Evolutionary conservation across 2,329 filamentous ascomycete genomes (phyloP).

Genomic region (Lecanicillium sp.): DNA sequence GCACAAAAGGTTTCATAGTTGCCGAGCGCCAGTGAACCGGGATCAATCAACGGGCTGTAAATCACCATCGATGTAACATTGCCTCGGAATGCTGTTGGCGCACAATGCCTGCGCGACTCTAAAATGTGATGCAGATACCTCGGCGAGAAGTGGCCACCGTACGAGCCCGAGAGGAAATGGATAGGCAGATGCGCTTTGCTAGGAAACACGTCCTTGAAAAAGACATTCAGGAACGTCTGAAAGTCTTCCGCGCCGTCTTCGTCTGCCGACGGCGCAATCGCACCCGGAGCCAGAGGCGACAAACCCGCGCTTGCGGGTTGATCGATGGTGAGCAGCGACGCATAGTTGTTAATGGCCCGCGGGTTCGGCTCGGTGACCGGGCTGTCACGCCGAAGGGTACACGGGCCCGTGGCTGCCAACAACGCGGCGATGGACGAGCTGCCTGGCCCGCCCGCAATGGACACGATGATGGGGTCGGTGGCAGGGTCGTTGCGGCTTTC

Average conservation of each 20-base stretch:
- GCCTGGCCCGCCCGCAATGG: constrained; percentile 53
- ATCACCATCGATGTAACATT: constrained; percentile 56
- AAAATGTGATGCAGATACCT: constrained; percentile 12
- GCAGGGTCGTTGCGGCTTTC: constrained; percentile 18
- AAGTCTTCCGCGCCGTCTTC: constrained; percentile 32
- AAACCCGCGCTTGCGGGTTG: constrained; percentile 52
- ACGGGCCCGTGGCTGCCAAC: constrained; percentile 46
- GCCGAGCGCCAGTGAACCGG: constrained; percentile 5
- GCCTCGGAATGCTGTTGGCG: constrained; percentile 22
- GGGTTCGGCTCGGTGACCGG: constrained; percentile 43
- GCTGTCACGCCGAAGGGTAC: constrained; percentile 41
- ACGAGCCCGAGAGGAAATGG: constrained; percentile 34
- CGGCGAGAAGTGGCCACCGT: constrained; percentile 23
- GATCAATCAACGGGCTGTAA: constrained; percentile 10
- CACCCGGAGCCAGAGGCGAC: constrained; percentile 26
- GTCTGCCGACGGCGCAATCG: constrained; percentile 29
- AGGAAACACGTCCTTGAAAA: constrained; percentile 33
- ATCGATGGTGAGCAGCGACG: constrained; percentile 32
- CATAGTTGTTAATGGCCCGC: constrained; percentile 49
- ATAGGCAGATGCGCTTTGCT: constrained; percentile 26
- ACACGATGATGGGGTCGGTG: constrained; percentile 39
- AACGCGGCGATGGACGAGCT: constrained; percentile 43
- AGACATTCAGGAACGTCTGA: constrained; percentile 38
- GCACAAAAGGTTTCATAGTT: constrained; percentile 12
- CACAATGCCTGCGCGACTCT: constrained; percentile 6